phyloP scores from a whole-genome alignment of 176 grass and related monocot genomes.

The Carex littledalei region DNA sequence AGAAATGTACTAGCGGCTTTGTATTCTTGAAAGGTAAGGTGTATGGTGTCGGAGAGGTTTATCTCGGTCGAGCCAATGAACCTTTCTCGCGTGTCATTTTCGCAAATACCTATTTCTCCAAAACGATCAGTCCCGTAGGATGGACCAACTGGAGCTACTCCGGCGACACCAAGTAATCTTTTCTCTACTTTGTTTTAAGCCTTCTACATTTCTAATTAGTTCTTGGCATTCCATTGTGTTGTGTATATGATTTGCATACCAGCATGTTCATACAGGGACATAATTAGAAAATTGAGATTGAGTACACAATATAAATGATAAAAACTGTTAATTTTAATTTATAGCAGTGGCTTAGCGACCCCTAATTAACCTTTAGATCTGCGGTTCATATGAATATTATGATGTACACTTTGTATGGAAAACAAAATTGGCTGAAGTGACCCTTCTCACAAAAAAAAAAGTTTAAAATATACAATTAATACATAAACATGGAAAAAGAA shows the following conservation, averaged over 20 bases:
- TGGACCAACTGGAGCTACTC: slow-evolving; percentile 56
- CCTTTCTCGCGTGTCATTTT: slow-evolving; percentile 56
- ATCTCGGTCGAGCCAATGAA: slow-evolving; percentile 49
- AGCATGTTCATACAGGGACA: no score
- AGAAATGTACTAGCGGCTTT: slow-evolving; percentile 42
- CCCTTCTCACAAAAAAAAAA: no score
- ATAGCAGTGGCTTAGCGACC: no score
- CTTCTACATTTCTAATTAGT: not conserved
- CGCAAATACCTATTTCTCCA: slow-evolving; percentile 62
- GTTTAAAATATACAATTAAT: no score
- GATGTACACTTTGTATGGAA: not conserved
- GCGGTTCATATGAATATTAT: not conserved
- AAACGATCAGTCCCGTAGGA: slow-evolving; percentile 37
- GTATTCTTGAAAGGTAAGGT: slow-evolving; percentile 91
- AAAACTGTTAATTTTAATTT: no score
- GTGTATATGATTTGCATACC: not conserved
- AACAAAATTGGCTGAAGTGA: no score
- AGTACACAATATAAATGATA: no score
- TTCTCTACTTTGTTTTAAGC: not conserved
- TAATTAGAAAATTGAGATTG: no score
- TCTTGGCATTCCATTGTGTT: not conserved
- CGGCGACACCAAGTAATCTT: slow-evolving; percentile 39
- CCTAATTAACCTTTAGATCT: no score
- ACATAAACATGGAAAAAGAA: not conserved
- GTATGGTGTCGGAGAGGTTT: slow-evolving; percentile 73